Base-by-base conservation (phyloP, 2,329 filamentous ascomycete genomes). In the Aspergillaceae sp. region DNA sequence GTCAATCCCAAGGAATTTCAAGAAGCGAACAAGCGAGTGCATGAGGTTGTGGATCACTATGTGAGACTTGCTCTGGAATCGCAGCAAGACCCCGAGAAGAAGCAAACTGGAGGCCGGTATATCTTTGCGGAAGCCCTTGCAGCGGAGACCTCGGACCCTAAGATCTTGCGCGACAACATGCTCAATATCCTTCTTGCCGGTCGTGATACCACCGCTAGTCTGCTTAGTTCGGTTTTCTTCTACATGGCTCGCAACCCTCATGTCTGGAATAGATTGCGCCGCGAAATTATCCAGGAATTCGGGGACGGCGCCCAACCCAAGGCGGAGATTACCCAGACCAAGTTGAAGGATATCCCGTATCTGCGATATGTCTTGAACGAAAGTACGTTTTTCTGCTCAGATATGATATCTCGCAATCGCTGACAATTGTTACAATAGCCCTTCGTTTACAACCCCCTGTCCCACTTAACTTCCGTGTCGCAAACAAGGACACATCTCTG, bases 131-230 rank as follows among this genome's bases (percentile, higher is more conserved):
- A 75, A 33, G 73, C 73, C 29, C 56, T 76, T 19, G 71, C 70
- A 5, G 61, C 63, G 4, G 64, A 71, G 8, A 76, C 70, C 2
- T 60, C 68, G 9, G 68, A 77, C 36, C 71, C 66, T 2, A 65
- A 70, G 45, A 60, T 66, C 9, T 65, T 77, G 26, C 66, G 74
- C 9, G 68, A 68, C 43, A 71, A 75, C 46, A 63, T 75, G 46
- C 63, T 77, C 29, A 75, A 74, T 48, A 72, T 78, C 33, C 60
- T 78, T 0, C 60, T 76, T 0, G 75, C 75, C 3, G 74, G 74
- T 7, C 70, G 74, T 3, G 76, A 78, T 52, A 78, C 76, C 0
- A 78, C 75, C 1, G 74, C 70, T 26, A 64, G 65, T 43, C 48
- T 71, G 5, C 56, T 73, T 1, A 64, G 70, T 5, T 73, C 68